Evolutionary conservation across 1,284 basidiomycete species (phyloP).

Genomic region (Fomes fomentarius): DNA sequence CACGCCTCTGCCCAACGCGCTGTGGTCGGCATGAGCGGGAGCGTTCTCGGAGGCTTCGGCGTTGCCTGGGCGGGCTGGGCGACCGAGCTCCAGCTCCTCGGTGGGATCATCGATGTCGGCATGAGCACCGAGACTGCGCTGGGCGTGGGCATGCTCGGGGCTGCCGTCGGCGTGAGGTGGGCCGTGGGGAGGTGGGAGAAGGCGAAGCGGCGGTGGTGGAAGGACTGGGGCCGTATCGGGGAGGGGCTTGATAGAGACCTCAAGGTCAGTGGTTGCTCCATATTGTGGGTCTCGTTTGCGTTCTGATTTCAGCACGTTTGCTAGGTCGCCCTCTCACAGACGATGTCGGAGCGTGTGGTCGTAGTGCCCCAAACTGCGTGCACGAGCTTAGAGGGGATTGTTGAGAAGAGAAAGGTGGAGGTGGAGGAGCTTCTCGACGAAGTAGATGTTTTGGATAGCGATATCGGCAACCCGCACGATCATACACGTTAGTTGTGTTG

Average conservation of each 20-base stretch:
- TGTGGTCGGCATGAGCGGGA: constrained; percentile 55
- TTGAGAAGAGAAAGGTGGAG: constrained; percentile 43
- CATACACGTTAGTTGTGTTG: too few species aligned
- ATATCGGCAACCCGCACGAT: too few species aligned
- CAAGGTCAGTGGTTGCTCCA: constrained; percentile 46
- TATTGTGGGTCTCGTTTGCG: constrained; percentile 1
- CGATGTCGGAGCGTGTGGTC: constrained; percentile 49
- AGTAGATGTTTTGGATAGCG: constrained; percentile 21
- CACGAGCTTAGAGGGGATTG: constrained; percentile 47
- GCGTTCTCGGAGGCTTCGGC: constrained; percentile 45
- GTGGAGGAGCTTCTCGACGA: constrained; percentile 51
- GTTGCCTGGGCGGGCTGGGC: constrained; percentile 55
- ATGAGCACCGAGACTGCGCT: constrained; percentile 61
- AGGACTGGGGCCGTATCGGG: constrained; percentile 71
- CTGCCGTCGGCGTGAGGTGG: constrained; percentile 62
- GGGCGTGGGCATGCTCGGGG: constrained; percentile 61
- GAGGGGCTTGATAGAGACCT: constrained; percentile 76
- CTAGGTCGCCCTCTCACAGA: constrained; percentile 50
- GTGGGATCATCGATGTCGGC: constrained; percentile 40
- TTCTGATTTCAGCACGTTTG: neutral
- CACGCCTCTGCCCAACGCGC: constrained; percentile 70
- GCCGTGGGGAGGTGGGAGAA: constrained; percentile 73
- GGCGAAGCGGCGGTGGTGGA: constrained; percentile 73
- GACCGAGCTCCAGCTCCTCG: constrained; percentile 49
- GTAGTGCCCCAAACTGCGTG: constrained; percentile 34